Evolutionary conservation across 2,329 filamentous ascomycete species (phyloP).

Genomic region (Colletotrichum eleusines): DNA sequence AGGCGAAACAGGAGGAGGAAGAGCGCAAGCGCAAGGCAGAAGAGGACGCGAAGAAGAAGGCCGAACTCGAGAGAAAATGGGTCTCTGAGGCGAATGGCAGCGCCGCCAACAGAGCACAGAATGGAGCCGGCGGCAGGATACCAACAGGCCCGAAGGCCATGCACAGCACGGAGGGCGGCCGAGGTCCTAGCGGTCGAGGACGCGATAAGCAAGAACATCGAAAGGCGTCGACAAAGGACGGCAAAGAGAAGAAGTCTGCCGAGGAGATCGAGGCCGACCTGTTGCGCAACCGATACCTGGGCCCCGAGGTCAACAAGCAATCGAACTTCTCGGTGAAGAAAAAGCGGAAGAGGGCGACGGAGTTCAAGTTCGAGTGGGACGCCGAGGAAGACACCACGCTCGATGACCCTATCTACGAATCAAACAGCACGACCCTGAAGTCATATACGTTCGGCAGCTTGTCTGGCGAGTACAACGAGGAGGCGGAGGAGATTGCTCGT

Average conservation of each 20-base stretch:
- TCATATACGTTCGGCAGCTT: conserved; percentile 60
- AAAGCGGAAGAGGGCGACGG: conserved; percentile 91
- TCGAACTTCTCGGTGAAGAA: conserved; percentile 95
- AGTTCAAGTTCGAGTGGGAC: conserved; percentile 99
- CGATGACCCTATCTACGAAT: conserved; percentile 81
- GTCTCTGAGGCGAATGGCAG: conserved; percentile 47
- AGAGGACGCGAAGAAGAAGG: conserved; percentile 76
- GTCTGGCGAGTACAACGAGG: conserved; percentile 64
- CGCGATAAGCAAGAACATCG: conserved; percentile 61
- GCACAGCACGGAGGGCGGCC: conserved; percentile 47
- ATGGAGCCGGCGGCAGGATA: conserved; percentile 60
- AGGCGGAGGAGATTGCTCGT: conserved; percentile 65
- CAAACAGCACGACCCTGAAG: conserved; percentile 32
- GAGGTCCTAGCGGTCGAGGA: conserved; percentile 52
- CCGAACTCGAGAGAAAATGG: conserved; percentile 69
- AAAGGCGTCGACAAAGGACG: conserved; percentile 57
- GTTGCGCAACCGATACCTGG: conserved; percentile 88
- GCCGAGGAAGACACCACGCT: conserved; percentile 90
- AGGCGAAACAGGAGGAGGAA: conserved; percentile 77
- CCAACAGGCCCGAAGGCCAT: conserved; percentile 37
- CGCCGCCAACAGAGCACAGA: conserved; percentile 50
- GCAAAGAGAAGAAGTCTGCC: conserved; percentile 55
- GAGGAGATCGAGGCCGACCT: conserved; percentile 80
- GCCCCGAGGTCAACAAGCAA: conserved; percentile 83
- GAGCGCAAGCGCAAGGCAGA: conserved; percentile 63